Conservation (phyloP, 225 moss, liverwort and hornwort species). For the Pseudisothecium myosuroides region DNA sequence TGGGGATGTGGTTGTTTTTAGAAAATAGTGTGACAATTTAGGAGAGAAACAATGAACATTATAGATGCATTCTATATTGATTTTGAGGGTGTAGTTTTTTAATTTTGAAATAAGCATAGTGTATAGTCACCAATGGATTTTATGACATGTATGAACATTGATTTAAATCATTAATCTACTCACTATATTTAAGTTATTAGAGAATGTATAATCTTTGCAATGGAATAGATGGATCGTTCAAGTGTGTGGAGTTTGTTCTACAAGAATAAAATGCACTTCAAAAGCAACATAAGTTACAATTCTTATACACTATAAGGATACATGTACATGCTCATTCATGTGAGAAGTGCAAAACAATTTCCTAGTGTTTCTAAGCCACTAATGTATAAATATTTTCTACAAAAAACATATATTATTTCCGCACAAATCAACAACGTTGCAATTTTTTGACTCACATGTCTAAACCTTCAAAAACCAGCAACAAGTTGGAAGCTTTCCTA, state of each 20-base stretch:
- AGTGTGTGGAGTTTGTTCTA: background rate
- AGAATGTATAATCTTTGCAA: background rate
- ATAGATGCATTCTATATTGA: background rate
- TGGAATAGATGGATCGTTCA: rapidly evolving
- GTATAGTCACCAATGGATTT: rapidly evolving
- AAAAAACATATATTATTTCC: background rate
- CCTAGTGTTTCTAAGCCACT: rapidly evolving
- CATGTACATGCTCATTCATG: background rate
- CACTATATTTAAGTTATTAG: rapidly evolving
- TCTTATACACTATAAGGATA: background rate
- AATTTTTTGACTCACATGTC: background rate
- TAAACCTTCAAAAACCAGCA: background rate
- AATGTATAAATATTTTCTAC: background rate
- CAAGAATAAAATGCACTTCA: background rate
- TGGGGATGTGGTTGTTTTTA: rapidly evolving
- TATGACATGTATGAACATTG: background rate
- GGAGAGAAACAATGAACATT: background rate
- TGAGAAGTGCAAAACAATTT: background rate
- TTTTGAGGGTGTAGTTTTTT: background rate
- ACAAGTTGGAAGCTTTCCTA: background rate
- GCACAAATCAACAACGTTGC: background rate
- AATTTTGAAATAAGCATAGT: background rate
- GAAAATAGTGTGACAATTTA: background rate
- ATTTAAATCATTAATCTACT: background rate
- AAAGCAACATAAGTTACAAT: background rate